Evolutionary conservation across 768 basidiomycete genomes (phyloP), one percentile per base, ranked within the genome.

Genomic region (Mycena belliarum): DNA sequence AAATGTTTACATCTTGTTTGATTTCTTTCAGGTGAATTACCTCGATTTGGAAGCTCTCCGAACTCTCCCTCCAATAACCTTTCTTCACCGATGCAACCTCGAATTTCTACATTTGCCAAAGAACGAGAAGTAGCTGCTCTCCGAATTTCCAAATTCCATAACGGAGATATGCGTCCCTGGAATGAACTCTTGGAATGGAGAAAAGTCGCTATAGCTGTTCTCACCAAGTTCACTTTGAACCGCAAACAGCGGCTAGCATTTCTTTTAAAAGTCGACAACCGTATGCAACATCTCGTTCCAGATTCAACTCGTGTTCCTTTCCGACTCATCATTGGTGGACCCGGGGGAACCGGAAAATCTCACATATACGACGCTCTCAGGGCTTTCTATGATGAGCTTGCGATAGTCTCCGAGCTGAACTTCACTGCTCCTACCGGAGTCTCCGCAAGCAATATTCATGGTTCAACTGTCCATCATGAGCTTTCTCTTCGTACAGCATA

Each of bases 321-420:
- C 18, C 60, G 60, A 5, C 20, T 68, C 20, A 53, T 66, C 14
- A 35, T 68, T 29, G 52, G 35, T 28, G 65, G 66, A 18, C 61
- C 66, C 24, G 66, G 66, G 14, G 66, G 66, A 18, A 51, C 66
- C 20, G 66, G 66, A 16, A 68, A 68, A 44, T 66, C 66, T 1
- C 63, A 60, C 33, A 21, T 66, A 24, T 62, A 65, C 32, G 52
- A 66, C 11, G 66, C 65, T 2, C 29, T 56, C 20, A 51, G 37
- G 16, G 45, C 32, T 2, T 67, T 57, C 28, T 64, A 65, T 20
- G 24, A 52, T 7, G 21, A 18, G 3, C 11, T 52, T 5, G 35
- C 35, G 4, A 25, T 48, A 23, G 32, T 32, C 3, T 5, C 28
- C 1, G 53, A 55, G 8, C 37, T 68, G 3, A 35, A 56, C 29